A percentile compares a stretch with the other conserved stretches of the same genome.
Evolutionary conservation across 768 basidiomycete genomes (phyloP).

Genomic region (Lactifluus volemus): DNA sequence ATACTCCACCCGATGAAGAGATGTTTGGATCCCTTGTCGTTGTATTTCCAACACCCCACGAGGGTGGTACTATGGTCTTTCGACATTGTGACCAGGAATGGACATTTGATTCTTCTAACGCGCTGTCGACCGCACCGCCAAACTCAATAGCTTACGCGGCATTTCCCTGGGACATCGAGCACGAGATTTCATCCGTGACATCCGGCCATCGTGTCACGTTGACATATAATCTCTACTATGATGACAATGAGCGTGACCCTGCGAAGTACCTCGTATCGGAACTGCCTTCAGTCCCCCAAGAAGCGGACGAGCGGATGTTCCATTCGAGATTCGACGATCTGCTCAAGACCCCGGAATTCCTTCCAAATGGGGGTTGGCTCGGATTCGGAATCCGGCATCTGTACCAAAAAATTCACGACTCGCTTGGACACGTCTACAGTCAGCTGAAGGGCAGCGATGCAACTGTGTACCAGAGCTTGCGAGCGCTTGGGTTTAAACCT

Average conservation of each 20-base stretch:
- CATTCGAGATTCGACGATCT: conserved; percentile 22
- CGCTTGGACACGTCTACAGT: neutral
- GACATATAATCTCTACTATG: conserved; percentile 34
- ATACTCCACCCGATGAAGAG: conserved; percentile 34
- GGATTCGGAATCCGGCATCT: conserved; percentile 33
- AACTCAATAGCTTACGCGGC: conserved; percentile 31
- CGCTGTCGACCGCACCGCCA: conserved; percentile 8
- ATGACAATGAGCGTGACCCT: neutral
- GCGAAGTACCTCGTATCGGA: neutral
- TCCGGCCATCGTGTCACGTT: conserved; percentile 38
- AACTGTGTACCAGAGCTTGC: neutral
- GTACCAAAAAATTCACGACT: conserved; percentile 26
- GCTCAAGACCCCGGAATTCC: conserved; percentile 27
- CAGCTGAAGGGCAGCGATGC: conserved; percentile 7
- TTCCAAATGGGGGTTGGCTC: conserved; percentile 33
- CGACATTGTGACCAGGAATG: conserved; percentile 28
- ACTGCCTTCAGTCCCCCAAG: neutral
- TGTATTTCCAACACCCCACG: conserved; percentile 37
- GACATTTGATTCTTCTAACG: conserved; percentile 31
- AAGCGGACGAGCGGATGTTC: conserved; percentile 9
- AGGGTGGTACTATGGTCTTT: conserved; percentile 37
- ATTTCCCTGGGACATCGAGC: conserved; percentile 38
- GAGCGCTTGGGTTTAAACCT: neutral
- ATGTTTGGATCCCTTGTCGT: conserved; percentile 49
- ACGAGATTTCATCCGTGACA: conserved; percentile 36